phyloP scores from a whole-genome alignment of 2,329 filamentous ascomycete species.

The Zelopaecilomyces penicillatus region DNA sequence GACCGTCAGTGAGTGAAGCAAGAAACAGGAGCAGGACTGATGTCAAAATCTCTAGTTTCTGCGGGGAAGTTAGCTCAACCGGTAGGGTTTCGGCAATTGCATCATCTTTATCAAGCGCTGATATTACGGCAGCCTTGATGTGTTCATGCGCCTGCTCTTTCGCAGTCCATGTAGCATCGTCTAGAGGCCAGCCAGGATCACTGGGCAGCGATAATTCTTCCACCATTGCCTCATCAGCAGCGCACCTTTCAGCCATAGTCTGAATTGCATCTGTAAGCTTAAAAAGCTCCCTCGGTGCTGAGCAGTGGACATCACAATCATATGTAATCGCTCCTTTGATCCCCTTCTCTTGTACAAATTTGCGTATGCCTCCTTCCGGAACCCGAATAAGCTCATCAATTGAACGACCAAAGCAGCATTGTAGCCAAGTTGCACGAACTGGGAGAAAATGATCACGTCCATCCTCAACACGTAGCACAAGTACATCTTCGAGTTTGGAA shows the following conservation, averaged over 20 bases:
- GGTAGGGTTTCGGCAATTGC: slow-evolving; percentile 54
- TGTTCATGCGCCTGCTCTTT: slow-evolving; percentile 15
- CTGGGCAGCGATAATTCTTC: slow-evolving; percentile 43
- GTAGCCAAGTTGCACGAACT: slow-evolving; percentile 67
- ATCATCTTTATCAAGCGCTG: slow-evolving; percentile 65
- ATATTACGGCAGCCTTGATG: slow-evolving; percentile 35
- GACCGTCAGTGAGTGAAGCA: slow-evolving; percentile 64
- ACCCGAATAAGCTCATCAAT: slow-evolving; percentile 83
- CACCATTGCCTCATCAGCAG: slow-evolving; percentile 56
- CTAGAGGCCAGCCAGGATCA: slow-evolving; percentile 54
- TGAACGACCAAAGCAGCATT: slow-evolving; percentile 74
- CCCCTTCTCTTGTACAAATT: slow-evolving; percentile 30
- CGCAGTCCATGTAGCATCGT: slow-evolving; percentile 28
- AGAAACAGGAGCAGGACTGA: slow-evolving; percentile 70
- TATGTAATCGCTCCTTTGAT: slow-evolving; percentile 44
- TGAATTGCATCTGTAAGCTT: slow-evolving; percentile 75
- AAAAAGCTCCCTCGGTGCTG: slow-evolving; percentile 83
- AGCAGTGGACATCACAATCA: slow-evolving; percentile 57
- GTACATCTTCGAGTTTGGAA: slow-evolving; percentile 67
- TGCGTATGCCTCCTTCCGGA: slow-evolving; percentile 69
- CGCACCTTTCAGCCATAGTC: slow-evolving; percentile 44
- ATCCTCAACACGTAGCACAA: slow-evolving; percentile 73
- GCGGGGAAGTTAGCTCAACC: slow-evolving; percentile 52
- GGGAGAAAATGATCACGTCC: slow-evolving; percentile 91
- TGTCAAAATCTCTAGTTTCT: slow-evolving; percentile 66